Percentiles rank a stretch among this genome's conserved stretches.
Conservation (phyloP, 495 filamentous ascomycete species). For the Podospora australis region DNA sequence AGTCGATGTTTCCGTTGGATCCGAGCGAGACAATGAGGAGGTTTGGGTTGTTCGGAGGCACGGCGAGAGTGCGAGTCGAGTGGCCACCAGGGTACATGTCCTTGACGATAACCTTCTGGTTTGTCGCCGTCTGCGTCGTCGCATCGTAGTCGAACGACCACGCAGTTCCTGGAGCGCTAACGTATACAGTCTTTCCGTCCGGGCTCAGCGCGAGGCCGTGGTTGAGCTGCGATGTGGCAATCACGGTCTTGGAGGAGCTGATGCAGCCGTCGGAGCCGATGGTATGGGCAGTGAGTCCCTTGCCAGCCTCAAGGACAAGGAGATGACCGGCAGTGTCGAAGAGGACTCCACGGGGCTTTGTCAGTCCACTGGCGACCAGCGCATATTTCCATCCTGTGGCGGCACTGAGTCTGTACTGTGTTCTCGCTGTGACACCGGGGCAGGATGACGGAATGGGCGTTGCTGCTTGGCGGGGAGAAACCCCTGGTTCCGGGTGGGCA, state of each 20-base stretch:
- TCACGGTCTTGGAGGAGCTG: slow-evolving; percentile 28
- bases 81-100: slow-evolving; percentile 54
- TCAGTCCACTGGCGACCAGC: slow-evolving; percentile 50
- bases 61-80: slow-evolving; percentile 52
- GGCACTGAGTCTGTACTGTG: slow-evolving; percentile 30
- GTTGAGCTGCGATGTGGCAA: slow-evolving; percentile 45
- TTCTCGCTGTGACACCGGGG: background rate
- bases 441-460: no score
- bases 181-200: slow-evolving; percentile 60
- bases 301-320: slow-evolving; percentile 48
- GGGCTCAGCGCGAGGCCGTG: slow-evolving; percentile 62
- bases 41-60: slow-evolving; percentile 46
- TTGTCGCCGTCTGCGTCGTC: slow-evolving; percentile 34
- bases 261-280: slow-evolving; percentile 47
- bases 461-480: no score
- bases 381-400: slow-evolving; percentile 49
- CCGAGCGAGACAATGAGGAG: slow-evolving; percentile 54
- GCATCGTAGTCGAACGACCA: slow-evolving; percentile 57
- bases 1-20: slow-evolving; percentile 55
- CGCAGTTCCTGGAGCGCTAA: slow-evolving; percentile 47
- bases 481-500: no score
- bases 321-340: slow-evolving; percentile 56
- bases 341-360: slow-evolving; percentile 48
- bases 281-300: slow-evolving; percentile 48
- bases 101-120: slow-evolving; percentile 42